A percentile compares a stretch with the other conserved stretches of the same genome.
These are phyloP conservation scores for Pichia exigua DNA, from an alignment of 805 yeast genomes.

Conservation along the genomic window DNA sequence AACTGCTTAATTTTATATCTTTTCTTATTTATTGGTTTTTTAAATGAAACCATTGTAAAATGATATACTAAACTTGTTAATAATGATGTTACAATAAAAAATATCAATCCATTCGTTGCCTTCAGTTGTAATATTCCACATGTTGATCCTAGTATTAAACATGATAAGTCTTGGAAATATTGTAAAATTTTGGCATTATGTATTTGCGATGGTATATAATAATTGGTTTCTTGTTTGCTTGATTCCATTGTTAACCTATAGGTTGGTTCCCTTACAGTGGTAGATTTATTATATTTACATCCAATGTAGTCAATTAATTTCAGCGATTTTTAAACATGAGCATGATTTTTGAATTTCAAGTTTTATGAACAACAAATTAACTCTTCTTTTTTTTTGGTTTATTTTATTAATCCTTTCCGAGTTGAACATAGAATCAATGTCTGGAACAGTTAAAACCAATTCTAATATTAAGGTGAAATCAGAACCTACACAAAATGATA, in stretches of 20 bases:
- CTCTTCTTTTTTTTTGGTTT: not conserved
- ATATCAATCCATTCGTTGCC: slow-evolving; percentile 39
- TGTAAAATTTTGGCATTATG: slow-evolving; percentile 17
- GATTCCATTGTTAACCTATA: not conserved
- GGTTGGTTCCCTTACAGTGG: too few relatives aligned
- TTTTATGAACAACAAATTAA: not conserved
- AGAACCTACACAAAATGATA: not conserved
- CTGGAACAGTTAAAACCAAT: not conserved
- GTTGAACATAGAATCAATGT: not conserved
- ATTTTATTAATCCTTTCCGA: not conserved
- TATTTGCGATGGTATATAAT: slow-evolving; percentile 5
- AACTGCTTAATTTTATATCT: slow-evolving; percentile 17
- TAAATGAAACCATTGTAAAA: slow-evolving; percentile 21
- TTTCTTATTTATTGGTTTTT: slow-evolving; percentile 7
- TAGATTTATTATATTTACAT: too few relatives aligned
- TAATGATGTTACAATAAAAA: slow-evolving; percentile 33
- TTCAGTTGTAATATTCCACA: slow-evolving; percentile 50
- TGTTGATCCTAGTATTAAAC: slow-evolving; percentile 43
- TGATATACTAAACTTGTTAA: slow-evolving; percentile 23
- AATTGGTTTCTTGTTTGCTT: slow-evolving; percentile 3
- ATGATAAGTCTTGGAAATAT: slow-evolving; percentile 33
- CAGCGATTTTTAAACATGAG: too few relatives aligned
- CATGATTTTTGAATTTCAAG: not conserved
- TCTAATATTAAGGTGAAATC: not conserved
- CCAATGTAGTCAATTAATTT: too few relatives aligned